Evolutionary conservation across 768 basidiomycete genomes (phyloP).

Genomic region (Termitomyces sp.): DNA sequence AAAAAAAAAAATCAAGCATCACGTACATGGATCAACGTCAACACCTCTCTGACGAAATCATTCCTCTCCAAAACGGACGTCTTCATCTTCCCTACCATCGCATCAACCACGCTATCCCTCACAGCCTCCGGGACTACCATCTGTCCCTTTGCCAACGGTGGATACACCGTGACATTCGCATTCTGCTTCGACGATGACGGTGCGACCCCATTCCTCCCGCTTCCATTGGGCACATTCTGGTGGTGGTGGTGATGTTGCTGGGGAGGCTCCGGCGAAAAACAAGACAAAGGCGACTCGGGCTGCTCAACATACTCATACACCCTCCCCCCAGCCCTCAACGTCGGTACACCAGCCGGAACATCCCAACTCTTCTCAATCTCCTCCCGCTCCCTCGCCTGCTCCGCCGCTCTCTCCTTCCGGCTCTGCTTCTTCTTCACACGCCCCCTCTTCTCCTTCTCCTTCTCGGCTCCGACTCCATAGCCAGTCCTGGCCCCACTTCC

Average conservation of each 20-base stretch:
- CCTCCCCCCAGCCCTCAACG: slow-evolving; percentile 5
- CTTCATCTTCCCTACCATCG: slow-evolving; percentile 13
- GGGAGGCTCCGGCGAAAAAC: slow-evolving; percentile 3
- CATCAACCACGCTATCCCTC: slow-evolving; percentile 25
- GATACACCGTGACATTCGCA: not conserved
- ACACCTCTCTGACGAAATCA: slow-evolving; percentile 55
- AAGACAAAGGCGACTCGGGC: slow-evolving; percentile 14
- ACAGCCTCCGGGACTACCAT: slow-evolving; percentile 16
- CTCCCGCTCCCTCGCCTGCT: slow-evolving; percentile 36
- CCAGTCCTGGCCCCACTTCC: too few species aligned
- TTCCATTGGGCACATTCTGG: not conserved
- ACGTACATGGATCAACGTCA: slow-evolving; percentile 59
- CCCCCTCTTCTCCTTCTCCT: slow-evolving; percentile 9
- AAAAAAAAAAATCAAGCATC: not conserved
- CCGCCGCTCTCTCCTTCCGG: slow-evolving; percentile 29
- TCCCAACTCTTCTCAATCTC: slow-evolving; percentile 66
- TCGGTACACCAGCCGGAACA: slow-evolving; percentile 29
- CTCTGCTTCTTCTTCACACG: slow-evolving; percentile 22
- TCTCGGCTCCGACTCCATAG: slow-evolving; percentile 6
- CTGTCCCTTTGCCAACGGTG: slow-evolving; percentile 13
- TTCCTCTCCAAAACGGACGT: slow-evolving; percentile 39
- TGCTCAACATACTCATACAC: slow-evolving; percentile 7
- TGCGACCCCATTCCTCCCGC: not conserved
- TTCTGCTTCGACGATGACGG: not conserved
- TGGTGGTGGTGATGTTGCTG: not conserved